phyloP scores from a whole-genome alignment of 1,139 yeast species.

The Wickerhamomyces sp. region DNA sequence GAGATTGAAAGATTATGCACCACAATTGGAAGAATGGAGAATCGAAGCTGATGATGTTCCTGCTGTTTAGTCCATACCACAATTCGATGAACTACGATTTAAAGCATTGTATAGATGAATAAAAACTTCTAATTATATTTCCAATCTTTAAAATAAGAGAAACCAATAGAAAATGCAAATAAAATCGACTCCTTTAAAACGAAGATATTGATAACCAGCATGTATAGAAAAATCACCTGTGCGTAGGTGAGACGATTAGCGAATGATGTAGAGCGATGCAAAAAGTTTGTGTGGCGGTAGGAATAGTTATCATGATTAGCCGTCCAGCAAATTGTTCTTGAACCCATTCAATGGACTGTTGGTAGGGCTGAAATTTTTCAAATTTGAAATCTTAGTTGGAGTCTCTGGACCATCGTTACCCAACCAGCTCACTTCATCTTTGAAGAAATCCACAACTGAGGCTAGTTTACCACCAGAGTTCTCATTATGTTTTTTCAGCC shows the following conservation, averaged over 20 bases:
- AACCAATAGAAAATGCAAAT: background rate
- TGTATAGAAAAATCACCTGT: too few relatives aligned
- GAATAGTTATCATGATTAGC: too few relatives aligned
- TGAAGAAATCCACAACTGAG: conserved; percentile 43
- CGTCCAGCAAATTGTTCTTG: conserved; percentile 10
- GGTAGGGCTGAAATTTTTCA: conserved; percentile 18
- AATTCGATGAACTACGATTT: too few relatives aligned
- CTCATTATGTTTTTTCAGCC: conserved; percentile 56
- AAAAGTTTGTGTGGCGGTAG: too few relatives aligned
- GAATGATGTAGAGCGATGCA: too few relatives aligned
- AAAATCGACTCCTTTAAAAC: background rate
- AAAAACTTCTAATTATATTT: too few relatives aligned
- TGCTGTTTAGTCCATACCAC: background rate
- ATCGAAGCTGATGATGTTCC: background rate
- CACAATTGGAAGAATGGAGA: background rate
- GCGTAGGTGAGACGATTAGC: too few relatives aligned
- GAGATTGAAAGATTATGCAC: background rate
- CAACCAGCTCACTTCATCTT: conserved; percentile 29
- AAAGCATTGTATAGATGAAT: too few relatives aligned
- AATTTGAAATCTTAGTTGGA: conserved; percentile 9
- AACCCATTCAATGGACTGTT: conserved; percentile 21
- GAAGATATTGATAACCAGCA: too few relatives aligned
- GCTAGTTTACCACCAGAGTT: conserved; percentile 46
- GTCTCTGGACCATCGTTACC: conserved; percentile 10
- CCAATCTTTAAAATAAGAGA: too few relatives aligned